These are phyloP conservation scores for Syzygium jambos DNA, from an alignment of 345 rosid genomes.

Conservation along the genomic window DNA sequence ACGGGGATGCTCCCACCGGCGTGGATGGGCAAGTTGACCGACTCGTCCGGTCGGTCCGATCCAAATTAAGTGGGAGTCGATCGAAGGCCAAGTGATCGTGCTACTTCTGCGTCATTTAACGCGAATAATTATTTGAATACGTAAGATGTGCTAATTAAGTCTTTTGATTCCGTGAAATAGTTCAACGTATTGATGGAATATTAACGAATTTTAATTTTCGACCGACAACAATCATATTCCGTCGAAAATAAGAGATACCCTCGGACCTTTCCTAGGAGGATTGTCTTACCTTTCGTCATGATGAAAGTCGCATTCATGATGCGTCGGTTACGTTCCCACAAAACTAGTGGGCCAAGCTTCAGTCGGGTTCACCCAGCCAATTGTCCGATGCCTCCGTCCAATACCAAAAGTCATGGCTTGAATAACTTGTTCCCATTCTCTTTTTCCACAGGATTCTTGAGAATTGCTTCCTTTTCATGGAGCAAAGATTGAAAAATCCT, in stretches of 20 bases:
- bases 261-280: background rate
- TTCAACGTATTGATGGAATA: background rate
- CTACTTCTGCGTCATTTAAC: background rate
- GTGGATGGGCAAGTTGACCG: conserved; percentile 40
- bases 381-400: background rate
- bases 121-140: background rate
- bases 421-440: background rate
- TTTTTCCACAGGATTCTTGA: too few species aligned
- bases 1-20: conserved; percentile 75
- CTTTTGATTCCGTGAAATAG: background rate
- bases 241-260: background rate
- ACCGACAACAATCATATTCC: background rate
- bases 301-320: background rate
- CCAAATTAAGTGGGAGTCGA: background rate
- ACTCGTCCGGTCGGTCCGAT: background rate
- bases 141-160: background rate
- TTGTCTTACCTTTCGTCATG: background rate
- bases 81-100: background rate
- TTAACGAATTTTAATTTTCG: background rate
- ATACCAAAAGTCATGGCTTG: background rate
- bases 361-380: background rate
- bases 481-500: background rate
- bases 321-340: background rate
- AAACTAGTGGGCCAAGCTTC: background rate
- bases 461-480: background rate